These are phyloP conservation scores for Luzula sylvatica DNA, from an alignment of 176 grass and related monocot species.

Conservation along the genomic window DNA sequence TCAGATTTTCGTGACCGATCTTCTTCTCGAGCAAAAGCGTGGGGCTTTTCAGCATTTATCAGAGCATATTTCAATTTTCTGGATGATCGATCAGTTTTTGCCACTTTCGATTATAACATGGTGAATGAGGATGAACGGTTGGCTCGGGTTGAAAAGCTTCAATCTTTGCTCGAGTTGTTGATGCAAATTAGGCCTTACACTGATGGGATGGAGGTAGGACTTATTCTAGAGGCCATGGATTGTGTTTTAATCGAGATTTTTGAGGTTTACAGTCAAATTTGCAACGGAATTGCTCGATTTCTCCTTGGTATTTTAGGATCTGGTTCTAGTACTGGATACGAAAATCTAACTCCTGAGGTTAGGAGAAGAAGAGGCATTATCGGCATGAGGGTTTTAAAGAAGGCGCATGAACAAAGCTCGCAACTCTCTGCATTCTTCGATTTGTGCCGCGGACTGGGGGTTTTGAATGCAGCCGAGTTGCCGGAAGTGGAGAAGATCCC, in stretches of 20 bases:
- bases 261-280: conserved; percentile 81
- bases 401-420: conserved; percentile 41
- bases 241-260: conserved; percentile 85
- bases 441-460: conserved; percentile 44
- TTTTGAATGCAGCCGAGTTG: conserved; percentile 58
- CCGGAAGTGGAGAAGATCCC: conserved; percentile 52
- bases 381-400: conserved; percentile 52
- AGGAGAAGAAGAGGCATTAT: conserved; percentile 31
- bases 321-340: conserved; percentile 8
- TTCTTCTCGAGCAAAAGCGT: conserved; percentile 25
- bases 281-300: conserved; percentile 66
- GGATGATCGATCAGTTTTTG: conserved; percentile 61
- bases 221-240: conserved; percentile 79
- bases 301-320: conserved; percentile 45
- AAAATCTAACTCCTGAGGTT: conserved; percentile 12
- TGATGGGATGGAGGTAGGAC: conserved; percentile 55
- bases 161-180: conserved; percentile 65
- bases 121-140: conserved; percentile 34
- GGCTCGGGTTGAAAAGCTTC: conserved; percentile 35
- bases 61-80: conserved; percentile 93
- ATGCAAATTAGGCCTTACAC: conserved; percentile 74
- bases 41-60: conserved; percentile 50
- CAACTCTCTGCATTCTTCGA: conserved; percentile 69
- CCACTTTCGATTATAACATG: conserved; percentile 1
- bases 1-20: conserved; percentile 73